phyloP scores from a whole-genome alignment of 2,329 filamentous ascomycete species.

The Claviceps monticola region DNA sequence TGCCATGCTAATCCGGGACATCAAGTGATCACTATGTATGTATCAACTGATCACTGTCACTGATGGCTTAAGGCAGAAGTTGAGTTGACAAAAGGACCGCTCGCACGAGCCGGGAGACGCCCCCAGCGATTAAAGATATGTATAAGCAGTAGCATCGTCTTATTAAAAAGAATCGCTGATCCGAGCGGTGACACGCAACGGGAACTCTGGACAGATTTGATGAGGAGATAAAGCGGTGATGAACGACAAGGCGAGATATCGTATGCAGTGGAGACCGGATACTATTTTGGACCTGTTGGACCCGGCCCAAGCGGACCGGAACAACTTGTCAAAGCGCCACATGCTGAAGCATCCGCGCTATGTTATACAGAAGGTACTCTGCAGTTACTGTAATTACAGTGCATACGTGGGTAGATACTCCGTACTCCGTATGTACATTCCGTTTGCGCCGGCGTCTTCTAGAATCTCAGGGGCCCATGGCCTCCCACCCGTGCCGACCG shows the following conservation, averaged over 20 bases:
- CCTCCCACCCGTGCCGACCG: background rate
- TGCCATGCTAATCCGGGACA: background rate
- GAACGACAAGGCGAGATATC: no score
- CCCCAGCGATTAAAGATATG: background rate
- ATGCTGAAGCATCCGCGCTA: no score
- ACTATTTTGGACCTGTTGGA: background rate
- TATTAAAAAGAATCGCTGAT: background rate
- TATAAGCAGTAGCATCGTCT: background rate
- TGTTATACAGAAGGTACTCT: no score
- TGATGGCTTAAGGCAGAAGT: background rate
- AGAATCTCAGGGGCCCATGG: no score
- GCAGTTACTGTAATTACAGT: no score
- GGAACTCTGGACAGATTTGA: background rate
- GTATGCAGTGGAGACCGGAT: background rate
- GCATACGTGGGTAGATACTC: no score
- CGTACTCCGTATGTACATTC: no score
- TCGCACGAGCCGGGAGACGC: background rate
- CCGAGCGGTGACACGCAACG: background rate
- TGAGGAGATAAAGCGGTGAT: no score
- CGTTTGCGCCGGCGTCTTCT: no score
- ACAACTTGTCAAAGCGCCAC: no score
- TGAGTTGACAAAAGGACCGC: background rate
- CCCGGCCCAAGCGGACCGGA: no score
- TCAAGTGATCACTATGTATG: background rate
- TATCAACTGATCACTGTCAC: background rate